phyloP scores from a whole-genome alignment of 225 moss, liverwort and hornwort species.

The Marchantia polymorpha region DNA sequence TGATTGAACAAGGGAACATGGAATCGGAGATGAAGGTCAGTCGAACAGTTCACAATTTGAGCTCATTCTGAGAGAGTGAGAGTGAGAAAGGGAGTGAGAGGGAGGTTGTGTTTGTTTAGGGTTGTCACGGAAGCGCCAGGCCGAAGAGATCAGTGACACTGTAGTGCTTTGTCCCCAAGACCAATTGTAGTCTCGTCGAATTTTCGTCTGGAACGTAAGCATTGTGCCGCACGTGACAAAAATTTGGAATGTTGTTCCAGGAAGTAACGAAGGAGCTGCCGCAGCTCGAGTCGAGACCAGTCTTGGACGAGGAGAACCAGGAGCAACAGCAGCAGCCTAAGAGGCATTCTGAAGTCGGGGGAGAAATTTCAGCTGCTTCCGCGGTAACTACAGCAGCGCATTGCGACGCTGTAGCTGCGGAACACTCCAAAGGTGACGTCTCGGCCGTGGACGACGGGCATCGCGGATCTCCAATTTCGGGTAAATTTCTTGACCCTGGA shows the following conservation, averaged over 20 bases:
- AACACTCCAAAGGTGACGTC: constrained; percentile 14
- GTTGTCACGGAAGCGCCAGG: neutral
- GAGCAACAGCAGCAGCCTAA: neutral
- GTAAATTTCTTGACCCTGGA: neutral
- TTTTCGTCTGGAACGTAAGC: neutral
- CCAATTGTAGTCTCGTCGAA: constrained; percentile 12
- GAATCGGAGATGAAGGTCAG: constrained; percentile 34
- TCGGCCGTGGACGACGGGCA: neutral
- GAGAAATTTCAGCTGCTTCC: neutral
- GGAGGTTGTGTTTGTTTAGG: neutral
- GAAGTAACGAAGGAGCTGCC: constrained; percentile 23
- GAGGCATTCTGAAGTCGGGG: constrained; percentile 2
- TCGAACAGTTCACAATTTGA: constrained; percentile 25
- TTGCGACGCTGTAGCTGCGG: neutral
- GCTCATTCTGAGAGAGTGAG: constrained; percentile 7
- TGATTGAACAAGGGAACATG: constrained; percentile 10
- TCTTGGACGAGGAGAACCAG: neutral
- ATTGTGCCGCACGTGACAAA: constrained; percentile 15
- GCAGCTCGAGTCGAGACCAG: constrained; percentile 3
- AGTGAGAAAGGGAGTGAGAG: constrained; percentile 15
- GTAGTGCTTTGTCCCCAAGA: neutral
- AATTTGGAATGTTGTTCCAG: constrained; percentile 30
- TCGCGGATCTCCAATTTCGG: neutral
- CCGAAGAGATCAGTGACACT: neutral
- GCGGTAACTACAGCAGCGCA: neutral